Conservation (phyloP, 345 rosid genomes). For the Hibiscus trionum region DNA sequence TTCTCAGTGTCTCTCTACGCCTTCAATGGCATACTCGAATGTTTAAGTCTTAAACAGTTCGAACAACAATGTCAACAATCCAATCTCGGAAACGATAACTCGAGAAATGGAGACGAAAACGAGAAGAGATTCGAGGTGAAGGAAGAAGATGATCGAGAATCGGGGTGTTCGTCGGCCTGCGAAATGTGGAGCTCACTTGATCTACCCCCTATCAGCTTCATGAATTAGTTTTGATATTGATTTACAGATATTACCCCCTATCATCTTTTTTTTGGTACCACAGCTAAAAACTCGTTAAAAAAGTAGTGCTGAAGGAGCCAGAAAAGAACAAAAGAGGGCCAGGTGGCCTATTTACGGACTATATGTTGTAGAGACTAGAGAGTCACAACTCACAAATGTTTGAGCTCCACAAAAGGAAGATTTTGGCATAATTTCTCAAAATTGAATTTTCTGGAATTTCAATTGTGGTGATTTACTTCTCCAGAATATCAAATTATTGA, state of each 20-base stretch:
- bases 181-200: constrained; percentile 29
- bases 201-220: constrained; percentile 21
- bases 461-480: no score
- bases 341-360: no score
- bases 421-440: no score
- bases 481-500: no score
- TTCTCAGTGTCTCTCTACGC: constrained; percentile 47
- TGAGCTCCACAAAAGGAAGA: no score
- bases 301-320: no score
- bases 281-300: no score
- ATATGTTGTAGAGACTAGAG: no score
- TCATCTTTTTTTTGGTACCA: no score
- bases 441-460: no score
- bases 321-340: no score
- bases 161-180: constrained; percentile 6
- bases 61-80: constrained; percentile 10
- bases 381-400: no score
- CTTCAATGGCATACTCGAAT: constrained; percentile 36
- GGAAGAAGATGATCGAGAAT: neutral
- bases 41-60: constrained; percentile 14
- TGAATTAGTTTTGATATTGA: constrained; percentile 7
- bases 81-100: neutral
- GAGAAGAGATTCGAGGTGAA: neutral
- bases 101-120: neutral
- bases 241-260: constrained; percentile 14